Conservation (phyloP, 75 land plant species). For the Cupressus sempervirens region DNA sequence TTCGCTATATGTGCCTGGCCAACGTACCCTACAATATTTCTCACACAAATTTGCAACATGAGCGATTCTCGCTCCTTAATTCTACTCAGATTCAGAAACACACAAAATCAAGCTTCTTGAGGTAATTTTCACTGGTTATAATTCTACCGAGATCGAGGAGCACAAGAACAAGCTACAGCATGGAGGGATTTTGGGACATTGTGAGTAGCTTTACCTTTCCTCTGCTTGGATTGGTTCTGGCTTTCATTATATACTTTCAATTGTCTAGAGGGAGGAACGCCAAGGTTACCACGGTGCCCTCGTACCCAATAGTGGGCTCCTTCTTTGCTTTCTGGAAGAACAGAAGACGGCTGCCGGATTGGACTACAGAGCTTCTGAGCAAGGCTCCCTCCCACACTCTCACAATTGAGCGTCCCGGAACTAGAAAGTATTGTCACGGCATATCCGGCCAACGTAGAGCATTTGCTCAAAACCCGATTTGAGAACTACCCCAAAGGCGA, state of each 20-base stretch:
- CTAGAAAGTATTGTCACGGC: slow-evolving; percentile 32
- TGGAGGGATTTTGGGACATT: too few species aligned
- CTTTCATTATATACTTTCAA: background rate
- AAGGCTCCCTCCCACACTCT: slow-evolving; percentile 47
- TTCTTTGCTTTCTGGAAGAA: slow-evolving; percentile 25
- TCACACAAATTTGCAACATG: too few species aligned
- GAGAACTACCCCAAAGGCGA: slow-evolving; percentile 26
- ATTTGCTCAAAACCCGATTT: slow-evolving; percentile 35
- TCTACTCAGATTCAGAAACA: too few species aligned
- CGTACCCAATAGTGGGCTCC: slow-evolving; percentile 39
- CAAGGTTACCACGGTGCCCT: background rate
- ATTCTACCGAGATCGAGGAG: too few species aligned
- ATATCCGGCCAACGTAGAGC: slow-evolving; percentile 61
- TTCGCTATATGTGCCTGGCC: too few species aligned
- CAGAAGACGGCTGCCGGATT: slow-evolving; percentile 50
- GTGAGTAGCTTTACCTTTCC: too few species aligned
- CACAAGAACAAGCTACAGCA: too few species aligned
- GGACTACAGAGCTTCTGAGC: slow-evolving; percentile 43
- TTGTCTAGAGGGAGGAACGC: background rate
- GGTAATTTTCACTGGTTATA: too few species aligned
- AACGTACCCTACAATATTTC: too few species aligned
- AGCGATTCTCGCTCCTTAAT: too few species aligned
- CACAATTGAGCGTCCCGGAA: slow-evolving; percentile 33
- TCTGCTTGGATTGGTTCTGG: too few species aligned
- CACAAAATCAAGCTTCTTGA: too few species aligned